phyloP scores from a whole-genome alignment of 2,329 filamentous ascomycete genomes.

The Berkeleyomyces rouxiae region DNA sequence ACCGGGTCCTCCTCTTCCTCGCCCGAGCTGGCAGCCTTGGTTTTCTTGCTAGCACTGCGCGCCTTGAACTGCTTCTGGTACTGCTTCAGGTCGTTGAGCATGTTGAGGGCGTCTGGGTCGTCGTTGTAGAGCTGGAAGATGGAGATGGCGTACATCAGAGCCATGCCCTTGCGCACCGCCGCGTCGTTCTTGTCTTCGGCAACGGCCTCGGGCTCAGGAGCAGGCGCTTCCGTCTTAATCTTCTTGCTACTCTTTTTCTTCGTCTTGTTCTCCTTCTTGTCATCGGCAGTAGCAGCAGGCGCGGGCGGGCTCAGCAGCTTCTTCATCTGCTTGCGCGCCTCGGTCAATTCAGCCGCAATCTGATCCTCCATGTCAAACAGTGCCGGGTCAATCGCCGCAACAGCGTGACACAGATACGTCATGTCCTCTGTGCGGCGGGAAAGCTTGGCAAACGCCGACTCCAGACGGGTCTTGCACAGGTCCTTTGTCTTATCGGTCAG shows the following conservation, averaged over 20 bases:
- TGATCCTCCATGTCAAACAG: conserved; percentile 39
- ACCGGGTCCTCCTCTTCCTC: conserved; percentile 27
- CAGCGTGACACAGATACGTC: conserved; percentile 34
- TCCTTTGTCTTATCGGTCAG: conserved; percentile 36
- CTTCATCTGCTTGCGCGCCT: conserved; percentile 35
- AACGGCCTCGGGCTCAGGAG: conserved; percentile 13
- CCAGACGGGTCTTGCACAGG: conserved; percentile 38
- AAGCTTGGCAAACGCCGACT: conserved; percentile 41
- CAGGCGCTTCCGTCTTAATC: neutral
- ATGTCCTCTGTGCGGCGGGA: conserved; percentile 37
- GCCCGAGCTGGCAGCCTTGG: conserved; percentile 20
- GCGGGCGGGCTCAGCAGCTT: conserved; percentile 31
- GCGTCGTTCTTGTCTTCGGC: conserved; percentile 20
- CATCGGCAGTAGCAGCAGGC: conserved; percentile 17
- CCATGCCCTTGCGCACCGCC: conserved; percentile 45
- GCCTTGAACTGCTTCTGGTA: conserved; percentile 52
- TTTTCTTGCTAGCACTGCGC: conserved; percentile 27
- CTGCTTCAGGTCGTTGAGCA: conserved; percentile 64
- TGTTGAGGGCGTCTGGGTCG: conserved; percentile 67
- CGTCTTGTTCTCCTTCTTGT: conserved; percentile 7
- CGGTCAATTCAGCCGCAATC: conserved; percentile 34
- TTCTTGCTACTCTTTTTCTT: conserved; percentile 3
- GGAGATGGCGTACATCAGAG: conserved; percentile 67
- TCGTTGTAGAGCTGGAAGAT: conserved; percentile 83
- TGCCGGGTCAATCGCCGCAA: conserved; percentile 35